Evolutionary conservation across 176 grass and related monocot genomes (phyloP).

Genomic region (Phoenix roebelenii): DNA sequence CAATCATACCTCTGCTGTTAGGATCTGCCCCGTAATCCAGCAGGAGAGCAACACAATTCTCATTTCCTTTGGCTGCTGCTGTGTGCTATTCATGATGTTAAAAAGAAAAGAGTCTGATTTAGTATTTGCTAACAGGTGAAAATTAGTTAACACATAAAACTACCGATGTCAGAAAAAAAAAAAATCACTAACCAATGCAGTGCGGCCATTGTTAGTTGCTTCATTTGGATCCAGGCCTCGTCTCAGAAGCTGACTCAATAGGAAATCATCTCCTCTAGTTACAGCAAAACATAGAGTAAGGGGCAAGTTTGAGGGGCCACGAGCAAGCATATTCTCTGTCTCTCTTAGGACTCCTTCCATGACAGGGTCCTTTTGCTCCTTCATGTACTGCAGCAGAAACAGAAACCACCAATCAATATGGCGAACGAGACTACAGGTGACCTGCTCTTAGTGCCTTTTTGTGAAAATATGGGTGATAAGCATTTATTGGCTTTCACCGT

Average conservation of each 20-base stretch:
- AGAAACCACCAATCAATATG: neutral
- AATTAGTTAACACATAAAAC: too few relatives aligned
- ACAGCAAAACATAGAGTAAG: slow-evolving; percentile 80
- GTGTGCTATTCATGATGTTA: slow-evolving; percentile 54
- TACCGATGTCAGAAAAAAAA: too few relatives aligned
- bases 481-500: too few relatives aligned
- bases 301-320: slow-evolving; percentile 69
- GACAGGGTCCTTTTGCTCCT: slow-evolving; percentile 38
- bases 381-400: slow-evolving; percentile 44
- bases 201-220: slow-evolving; percentile 57
- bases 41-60: slow-evolving; percentile 56
- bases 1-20: slow-evolving; percentile 58
- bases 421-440: too few relatives aligned
- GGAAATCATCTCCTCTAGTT: slow-evolving; percentile 50
- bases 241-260: slow-evolving; percentile 78
- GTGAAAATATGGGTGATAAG: too few relatives aligned
- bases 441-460: too few relatives aligned
- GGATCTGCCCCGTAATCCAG: slow-evolving; percentile 75
- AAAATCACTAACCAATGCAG: slow-evolving; percentile 50
- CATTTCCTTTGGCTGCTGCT: slow-evolving; percentile 74
- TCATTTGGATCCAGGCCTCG: slow-evolving; percentile 70
- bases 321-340: slow-evolving; percentile 79
- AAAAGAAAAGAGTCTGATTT: neutral
- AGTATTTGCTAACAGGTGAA: too few relatives aligned
- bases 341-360: slow-evolving; percentile 63